These are phyloP conservation scores for Auxenochlorella pyrenoidosa DNA, from an alignment of 139 green algal genomes.

Conservation along the genomic window DNA sequence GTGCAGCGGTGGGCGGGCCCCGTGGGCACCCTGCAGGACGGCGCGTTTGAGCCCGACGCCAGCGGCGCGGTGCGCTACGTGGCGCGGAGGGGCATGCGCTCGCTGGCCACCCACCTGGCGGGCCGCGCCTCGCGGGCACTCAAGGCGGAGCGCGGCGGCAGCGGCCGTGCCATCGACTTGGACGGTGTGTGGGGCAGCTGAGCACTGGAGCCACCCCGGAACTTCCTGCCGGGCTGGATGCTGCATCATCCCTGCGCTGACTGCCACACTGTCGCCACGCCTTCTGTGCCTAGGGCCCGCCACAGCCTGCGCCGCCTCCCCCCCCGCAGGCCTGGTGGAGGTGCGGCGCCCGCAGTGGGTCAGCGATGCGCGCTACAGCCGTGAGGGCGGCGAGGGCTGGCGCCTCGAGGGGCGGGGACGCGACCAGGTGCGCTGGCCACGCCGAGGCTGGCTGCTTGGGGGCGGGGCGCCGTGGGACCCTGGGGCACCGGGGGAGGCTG, in stretches of 20 bases:
- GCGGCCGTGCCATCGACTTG: not conserved
- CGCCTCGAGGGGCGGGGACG: conserved; percentile 17
- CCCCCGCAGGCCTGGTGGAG: conserved; percentile 39
- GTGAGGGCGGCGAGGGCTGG: conserved; percentile 15
- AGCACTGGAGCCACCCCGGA: not conserved
- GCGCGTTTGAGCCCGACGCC: conserved; percentile 46
- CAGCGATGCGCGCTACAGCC: conserved; percentile 2
- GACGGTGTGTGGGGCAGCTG: conserved; percentile 8
- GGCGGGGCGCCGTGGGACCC: too few species aligned
- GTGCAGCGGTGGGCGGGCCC: conserved; percentile 64
- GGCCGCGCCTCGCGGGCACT: conserved; percentile 12
- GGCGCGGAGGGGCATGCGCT: conserved; percentile 62
- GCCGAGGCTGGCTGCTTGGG: too few species aligned
- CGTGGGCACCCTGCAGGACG: conserved; percentile 49
- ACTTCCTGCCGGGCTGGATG: too few species aligned
- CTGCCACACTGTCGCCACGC: too few species aligned
- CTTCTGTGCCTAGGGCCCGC: too few species aligned
- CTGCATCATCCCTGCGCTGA: too few species aligned
- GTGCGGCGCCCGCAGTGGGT: conserved; percentile 73
- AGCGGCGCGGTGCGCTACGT: conserved; percentile 52
- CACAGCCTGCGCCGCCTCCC: not conserved
- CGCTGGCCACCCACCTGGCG: conserved; percentile 63
- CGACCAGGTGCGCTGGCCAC: not conserved
- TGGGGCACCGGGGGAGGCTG: too few species aligned
- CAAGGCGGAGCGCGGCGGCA: not conserved